Conservation (phyloP, 2,329 filamentous ascomycete species). For the Fusarium decemcellulare region DNA sequence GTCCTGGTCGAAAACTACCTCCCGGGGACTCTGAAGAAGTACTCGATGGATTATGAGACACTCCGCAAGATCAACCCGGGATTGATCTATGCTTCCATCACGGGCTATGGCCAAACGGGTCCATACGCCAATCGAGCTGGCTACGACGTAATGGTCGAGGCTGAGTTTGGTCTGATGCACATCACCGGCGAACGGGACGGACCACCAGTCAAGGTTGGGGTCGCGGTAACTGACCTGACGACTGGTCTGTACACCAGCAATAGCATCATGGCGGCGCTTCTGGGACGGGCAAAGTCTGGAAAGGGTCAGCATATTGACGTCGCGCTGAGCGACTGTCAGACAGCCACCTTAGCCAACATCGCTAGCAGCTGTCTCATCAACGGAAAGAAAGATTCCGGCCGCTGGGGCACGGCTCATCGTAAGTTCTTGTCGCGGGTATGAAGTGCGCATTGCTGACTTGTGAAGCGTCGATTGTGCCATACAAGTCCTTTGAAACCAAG, state of each 20-base stretch:
- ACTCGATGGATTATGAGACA: conserved; percentile 88
- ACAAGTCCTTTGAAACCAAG: conserved; percentile 84
- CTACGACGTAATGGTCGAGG: conserved; percentile 99
- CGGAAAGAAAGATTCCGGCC: conserved; percentile 86
- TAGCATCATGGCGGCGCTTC: conserved; percentile 91
- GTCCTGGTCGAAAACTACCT: conserved; percentile 98
- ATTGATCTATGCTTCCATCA: conserved; percentile 96
- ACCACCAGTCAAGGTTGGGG: conserved; percentile 95
- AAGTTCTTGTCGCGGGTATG: conserved; percentile 47
- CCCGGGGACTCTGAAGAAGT: conserved; percentile 90
- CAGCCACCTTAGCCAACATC: conserved; percentile 94
- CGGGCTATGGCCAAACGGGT: conserved; percentile 95
- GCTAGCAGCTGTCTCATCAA: conserved; percentile 93
- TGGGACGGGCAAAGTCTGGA: conserved; percentile 81
- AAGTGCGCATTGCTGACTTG: conserved; percentile 3
- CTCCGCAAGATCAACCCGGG: conserved; percentile 85
- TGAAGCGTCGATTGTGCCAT: conserved; percentile 94
- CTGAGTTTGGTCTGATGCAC: conserved; percentile 98
- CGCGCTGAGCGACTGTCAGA: conserved; percentile 92
- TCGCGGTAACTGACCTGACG: conserved; percentile 95
- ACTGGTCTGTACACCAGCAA: conserved; percentile 97
- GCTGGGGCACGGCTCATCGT: conserved; percentile 98
- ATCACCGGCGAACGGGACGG: conserved; percentile 93
- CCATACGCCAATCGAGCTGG: conserved; percentile 90
- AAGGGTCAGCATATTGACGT: conserved; percentile 94